A percentile compares a stretch with the other conserved stretches of the same genome.
phyloP scores from a whole-genome alignment of 2,329 filamentous ascomycete genomes.

The Colletotrichum sp. region DNA sequence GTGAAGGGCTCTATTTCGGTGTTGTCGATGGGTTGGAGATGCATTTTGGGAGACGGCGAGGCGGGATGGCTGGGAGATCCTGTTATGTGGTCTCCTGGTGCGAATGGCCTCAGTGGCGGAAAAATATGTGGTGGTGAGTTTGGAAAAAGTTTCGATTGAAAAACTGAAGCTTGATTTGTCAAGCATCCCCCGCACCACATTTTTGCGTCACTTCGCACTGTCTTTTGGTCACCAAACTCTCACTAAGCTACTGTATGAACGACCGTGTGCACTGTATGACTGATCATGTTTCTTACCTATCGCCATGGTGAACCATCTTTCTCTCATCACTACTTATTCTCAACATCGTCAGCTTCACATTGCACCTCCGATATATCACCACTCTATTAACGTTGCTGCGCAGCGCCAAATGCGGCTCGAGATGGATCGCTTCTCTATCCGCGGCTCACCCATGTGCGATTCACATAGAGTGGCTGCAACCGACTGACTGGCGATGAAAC shows the following conservation, averaged over 20 bases:
- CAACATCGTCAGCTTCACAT: background rate
- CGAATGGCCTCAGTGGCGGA: background rate
- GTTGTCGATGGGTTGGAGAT: constrained; percentile 24
- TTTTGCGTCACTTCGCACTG: background rate
- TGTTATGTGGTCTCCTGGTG: background rate
- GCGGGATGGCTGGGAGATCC: background rate
- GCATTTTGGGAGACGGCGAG: background rate
- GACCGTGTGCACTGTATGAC: background rate
- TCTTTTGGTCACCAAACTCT: background rate
- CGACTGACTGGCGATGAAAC: background rate
- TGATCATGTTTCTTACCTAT: background rate
- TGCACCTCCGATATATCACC: background rate
- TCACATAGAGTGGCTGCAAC: background rate
- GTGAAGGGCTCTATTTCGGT: constrained; percentile 22
- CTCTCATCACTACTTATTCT: background rate
- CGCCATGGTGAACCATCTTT: background rate
- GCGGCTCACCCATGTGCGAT: background rate
- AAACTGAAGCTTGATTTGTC: constrained; percentile 13
- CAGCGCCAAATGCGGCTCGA: background rate
- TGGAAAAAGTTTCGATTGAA: background rate
- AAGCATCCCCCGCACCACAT: constrained; percentile 8
- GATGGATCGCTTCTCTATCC: background rate
- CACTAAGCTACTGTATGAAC: background rate
- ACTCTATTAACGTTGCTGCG: background rate
- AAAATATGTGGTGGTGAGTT: background rate